phyloP scores from a whole-genome alignment of 1,284 basidiomycete species.

The Sanghuangporus sanghuang region DNA sequence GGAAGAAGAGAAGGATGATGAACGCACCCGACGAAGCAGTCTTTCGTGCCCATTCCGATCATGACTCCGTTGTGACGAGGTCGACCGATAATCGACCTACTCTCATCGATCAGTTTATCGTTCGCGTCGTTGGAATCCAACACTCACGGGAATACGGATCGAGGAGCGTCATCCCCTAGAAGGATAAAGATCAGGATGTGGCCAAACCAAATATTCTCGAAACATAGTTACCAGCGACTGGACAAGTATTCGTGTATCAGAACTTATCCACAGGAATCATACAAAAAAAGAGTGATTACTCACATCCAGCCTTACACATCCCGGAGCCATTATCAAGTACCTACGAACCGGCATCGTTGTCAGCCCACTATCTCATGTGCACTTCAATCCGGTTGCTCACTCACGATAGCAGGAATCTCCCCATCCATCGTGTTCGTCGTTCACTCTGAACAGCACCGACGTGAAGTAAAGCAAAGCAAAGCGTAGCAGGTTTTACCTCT shows the following conservation, averaged over 20 bases:
- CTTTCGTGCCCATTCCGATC: conserved; percentile 87
- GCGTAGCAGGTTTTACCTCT: neutral
- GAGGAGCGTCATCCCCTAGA: conserved; percentile 70
- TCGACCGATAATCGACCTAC: conserved; percentile 84
- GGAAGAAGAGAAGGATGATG: neutral
- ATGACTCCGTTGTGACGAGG: conserved; percentile 92
- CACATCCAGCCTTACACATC: conserved; percentile 68
- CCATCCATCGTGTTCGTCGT: neutral
- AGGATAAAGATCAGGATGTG: neutral
- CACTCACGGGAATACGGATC: conserved; percentile 67
- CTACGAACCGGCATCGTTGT: conserved; percentile 22
- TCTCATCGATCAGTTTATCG: neutral
- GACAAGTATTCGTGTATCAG: conserved; percentile 6
- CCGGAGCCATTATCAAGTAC: conserved; percentile 64
- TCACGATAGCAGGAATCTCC: neutral
- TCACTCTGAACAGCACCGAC: neutral
- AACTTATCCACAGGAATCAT: conserved; percentile 1
- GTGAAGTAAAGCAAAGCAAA: neutral
- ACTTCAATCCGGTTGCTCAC: neutral
- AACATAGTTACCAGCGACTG: conserved; percentile 30
- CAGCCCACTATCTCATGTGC: neutral
- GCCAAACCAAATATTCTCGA: neutral
- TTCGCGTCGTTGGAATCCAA: neutral
- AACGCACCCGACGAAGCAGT: conserved; percentile 79
- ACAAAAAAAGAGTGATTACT: conserved; percentile 21